Base-by-base conservation (phyloP, 768 basidiomycete species). In the Filobasidium wieringae region DNA sequence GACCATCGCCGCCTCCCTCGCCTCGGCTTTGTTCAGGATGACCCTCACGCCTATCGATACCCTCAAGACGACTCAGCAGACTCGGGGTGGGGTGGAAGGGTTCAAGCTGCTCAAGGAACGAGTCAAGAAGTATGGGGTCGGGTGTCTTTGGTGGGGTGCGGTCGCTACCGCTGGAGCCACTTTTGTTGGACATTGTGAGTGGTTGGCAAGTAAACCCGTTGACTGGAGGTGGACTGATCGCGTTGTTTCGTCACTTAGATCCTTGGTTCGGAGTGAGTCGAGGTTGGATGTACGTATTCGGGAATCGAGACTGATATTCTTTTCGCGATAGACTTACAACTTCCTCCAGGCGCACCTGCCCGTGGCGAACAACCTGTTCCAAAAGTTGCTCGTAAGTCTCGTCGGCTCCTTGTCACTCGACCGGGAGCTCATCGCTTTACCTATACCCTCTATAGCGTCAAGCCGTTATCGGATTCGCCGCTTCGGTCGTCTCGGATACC, bases 61-160 rank as follows among this genome's bases (percentile, higher is more conserved):
- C 0, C 66, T 95, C 62, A 95, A 96, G 79, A 97, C 93, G 4
- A 96, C 90, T 0, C 76, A 96, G 75, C 93, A 97, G 74, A 87
- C 93, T 0, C 84, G 92, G 67, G 92, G 92, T 12, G 80, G 78
- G 62, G 64, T 59, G 11, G 71, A 76, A 1, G 92, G 87, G 0
- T 76, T 84, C 55, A 67, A 70, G 31, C 80, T 96, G 50, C 76
- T 96, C 34, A 79, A 76, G 57, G 76, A 79, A 2, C 78, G 92
- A 32, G 78, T 89, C 64, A 83, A 80, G 68, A 79, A 72, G 60
- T 84, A 88, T 64, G 91, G 91, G 9, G 72, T 93, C 17, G 79
- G 80, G 30, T 80, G 84, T 15, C 69, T 95, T 24, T 95, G 88
- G 87, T 92, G 87, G 63, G 91, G 91, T 14, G 90, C 91, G 0